Percentiles rank a stretch among this genome's conserved stretches.
Conservation (phyloP, 1,139 yeast genomes). For the Meyerozyma smithsonii region DNA sequence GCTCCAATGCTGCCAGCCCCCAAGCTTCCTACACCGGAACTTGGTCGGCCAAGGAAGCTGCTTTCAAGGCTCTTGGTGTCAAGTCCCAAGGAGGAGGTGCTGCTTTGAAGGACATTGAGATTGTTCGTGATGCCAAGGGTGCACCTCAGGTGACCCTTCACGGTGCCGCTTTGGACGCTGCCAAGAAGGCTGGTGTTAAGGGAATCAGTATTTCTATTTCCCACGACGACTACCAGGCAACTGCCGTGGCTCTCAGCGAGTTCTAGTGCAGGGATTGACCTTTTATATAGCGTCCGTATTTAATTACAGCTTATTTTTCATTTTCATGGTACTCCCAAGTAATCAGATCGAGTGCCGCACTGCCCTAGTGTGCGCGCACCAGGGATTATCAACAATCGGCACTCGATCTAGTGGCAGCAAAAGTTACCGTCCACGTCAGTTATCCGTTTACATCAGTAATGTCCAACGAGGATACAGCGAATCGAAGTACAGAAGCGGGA, state of each 20-base stretch:
- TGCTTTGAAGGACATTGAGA: conserved; percentile 84
- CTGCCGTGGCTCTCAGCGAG: conserved; percentile 92
- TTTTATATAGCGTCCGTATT: background rate
- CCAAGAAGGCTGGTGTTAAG: conserved; percentile 64
- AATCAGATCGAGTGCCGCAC: background rate
- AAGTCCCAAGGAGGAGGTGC: conserved; percentile 95
- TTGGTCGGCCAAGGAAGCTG: conserved; percentile 99
- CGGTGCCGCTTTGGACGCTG: conserved; percentile 76
- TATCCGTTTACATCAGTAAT: background rate
- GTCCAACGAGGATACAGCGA: background rate
- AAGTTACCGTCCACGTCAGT: too few species aligned
- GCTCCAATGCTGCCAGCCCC: conserved; percentile 66
- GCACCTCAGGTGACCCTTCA: conserved; percentile 76
- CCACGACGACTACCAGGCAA: conserved; percentile 95
- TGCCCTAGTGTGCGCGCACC: conserved; percentile 2
- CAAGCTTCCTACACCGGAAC: conserved; percentile 94
- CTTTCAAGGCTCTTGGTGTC: conserved; percentile 90
- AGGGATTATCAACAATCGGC: conserved; percentile 1
- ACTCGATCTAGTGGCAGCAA: background rate
- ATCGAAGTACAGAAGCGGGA: background rate
- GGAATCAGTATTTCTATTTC: conserved; percentile 82
- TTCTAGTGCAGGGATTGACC: conserved; percentile 28
- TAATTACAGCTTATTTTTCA: background rate
- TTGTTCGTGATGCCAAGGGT: conserved; percentile 66
- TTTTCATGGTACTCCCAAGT: background rate